Percentiles rank a stretch among this genome's conserved stretches.
Conservation (phyloP, 2,329 filamentous ascomycete genomes). For the Apiospora rasikravindrae region DNA sequence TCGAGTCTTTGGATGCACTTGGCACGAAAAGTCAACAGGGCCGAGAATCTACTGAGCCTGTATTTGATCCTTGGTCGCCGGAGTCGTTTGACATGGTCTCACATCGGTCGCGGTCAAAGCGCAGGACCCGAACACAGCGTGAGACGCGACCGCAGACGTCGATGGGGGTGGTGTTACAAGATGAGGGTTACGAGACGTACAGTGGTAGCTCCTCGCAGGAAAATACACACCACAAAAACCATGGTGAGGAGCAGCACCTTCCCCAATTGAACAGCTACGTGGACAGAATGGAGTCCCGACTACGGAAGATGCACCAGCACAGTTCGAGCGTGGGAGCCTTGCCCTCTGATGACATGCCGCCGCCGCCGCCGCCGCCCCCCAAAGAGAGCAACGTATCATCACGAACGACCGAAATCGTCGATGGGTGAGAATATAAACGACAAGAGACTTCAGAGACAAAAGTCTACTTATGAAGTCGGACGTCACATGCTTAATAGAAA, state of each 20-base stretch:
- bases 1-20: constrained; percentile 92
- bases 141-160: constrained; percentile 70
- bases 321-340: constrained; percentile 49
- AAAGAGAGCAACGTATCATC: constrained; percentile 51
- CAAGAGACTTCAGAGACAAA: constrained; percentile 54
- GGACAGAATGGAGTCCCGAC: constrained; percentile 85
- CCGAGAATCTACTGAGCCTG: constrained; percentile 59
- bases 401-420: constrained; percentile 63
- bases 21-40: constrained; percentile 59
- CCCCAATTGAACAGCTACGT: constrained; percentile 86
- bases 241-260: constrained; percentile 58
- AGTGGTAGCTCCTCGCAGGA: constrained; percentile 59
- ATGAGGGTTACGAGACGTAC: constrained; percentile 66
- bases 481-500: constrained; percentile 75
- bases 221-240: constrained; percentile 46
- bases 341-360: constrained; percentile 30
- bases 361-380: constrained; percentile 47
- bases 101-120: constrained; percentile 40
- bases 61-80: constrained; percentile 83
- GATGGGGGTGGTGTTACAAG: constrained; percentile 68
- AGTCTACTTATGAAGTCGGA: constrained; percentile 72
- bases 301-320: constrained; percentile 73
- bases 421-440: constrained; percentile 51
- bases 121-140: constrained; percentile 34
- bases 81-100: constrained; percentile 75